These are phyloP conservation scores for Antrodiella citrinella DNA, from an alignment of 768 basidiomycete species.

Conservation along the genomic window DNA sequence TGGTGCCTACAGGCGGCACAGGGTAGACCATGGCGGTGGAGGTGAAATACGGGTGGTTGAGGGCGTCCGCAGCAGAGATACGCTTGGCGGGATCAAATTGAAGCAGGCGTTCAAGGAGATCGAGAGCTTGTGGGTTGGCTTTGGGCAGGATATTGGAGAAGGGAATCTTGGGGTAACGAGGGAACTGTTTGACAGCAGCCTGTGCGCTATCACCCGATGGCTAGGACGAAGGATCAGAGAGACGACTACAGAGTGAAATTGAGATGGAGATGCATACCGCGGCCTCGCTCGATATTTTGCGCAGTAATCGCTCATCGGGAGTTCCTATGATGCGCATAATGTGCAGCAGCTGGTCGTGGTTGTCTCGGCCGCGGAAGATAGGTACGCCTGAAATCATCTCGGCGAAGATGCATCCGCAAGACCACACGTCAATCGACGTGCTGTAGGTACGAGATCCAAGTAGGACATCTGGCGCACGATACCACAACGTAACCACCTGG, in stretches of 20 bases:
- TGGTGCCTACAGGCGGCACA: slow-evolving; percentile 41
- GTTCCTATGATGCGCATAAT: slow-evolving; percentile 98
- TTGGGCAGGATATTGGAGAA: slow-evolving; percentile 78
- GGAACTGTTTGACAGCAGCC: slow-evolving; percentile 61
- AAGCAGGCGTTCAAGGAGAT: slow-evolving; percentile 87
- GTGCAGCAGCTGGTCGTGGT: slow-evolving; percentile 94
- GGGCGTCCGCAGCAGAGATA: slow-evolving; percentile 84
- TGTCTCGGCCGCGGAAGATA: slow-evolving; percentile 93
- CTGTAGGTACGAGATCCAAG: slow-evolving; percentile 96
- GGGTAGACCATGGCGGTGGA: slow-evolving; percentile 33
- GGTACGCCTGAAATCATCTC: slow-evolving; percentile 99
- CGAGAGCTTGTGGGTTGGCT: slow-evolving; percentile 82
- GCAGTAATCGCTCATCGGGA: slow-evolving; percentile 78
- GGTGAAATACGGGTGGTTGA: slow-evolving; percentile 89
- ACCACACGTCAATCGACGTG: slow-evolving; percentile 98
- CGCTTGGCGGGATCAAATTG: slow-evolving; percentile 95
- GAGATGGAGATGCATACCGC: slow-evolving; percentile 40
- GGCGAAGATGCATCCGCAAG: slow-evolving; percentile 97
- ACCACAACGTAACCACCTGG: slow-evolving; percentile 97
- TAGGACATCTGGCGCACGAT: slow-evolving; percentile 95
- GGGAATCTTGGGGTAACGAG: slow-evolving; percentile 78
- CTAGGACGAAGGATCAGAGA: slow-evolving; percentile 5
- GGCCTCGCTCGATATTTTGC: slow-evolving; percentile 85
- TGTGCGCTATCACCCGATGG: slow-evolving; percentile 65
- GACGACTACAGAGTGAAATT: no score